phyloP scores from a whole-genome alignment of 805 yeast species.

The Yamadazyma tumulicola region DNA sequence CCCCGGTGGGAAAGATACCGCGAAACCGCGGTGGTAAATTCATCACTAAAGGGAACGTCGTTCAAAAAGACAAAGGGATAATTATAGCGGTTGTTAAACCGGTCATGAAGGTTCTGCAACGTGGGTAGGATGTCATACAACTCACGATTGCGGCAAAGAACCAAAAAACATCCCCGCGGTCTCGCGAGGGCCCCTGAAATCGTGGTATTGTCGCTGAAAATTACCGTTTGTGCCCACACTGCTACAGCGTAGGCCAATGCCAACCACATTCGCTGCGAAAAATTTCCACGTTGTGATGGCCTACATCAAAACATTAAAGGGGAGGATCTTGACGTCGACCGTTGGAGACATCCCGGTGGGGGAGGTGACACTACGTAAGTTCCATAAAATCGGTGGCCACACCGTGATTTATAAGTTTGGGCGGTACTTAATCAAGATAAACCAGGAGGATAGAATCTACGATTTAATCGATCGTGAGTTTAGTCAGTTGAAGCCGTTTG shows the following conservation, averaged over 20 bases:
- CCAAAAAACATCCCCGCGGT: slow-evolving; percentile 45
- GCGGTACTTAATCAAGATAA: slow-evolving; percentile 90
- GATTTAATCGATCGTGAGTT: slow-evolving; percentile 76
- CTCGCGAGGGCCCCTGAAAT: too few relatives aligned
- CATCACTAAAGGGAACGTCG: slow-evolving; percentile 58
- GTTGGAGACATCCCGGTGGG: slow-evolving; percentile 2
- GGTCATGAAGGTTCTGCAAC: slow-evolving; percentile 58
- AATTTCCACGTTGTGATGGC: slow-evolving; percentile 4
- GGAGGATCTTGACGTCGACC: neutral
- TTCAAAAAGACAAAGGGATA: slow-evolving; percentile 82
- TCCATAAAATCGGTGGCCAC: slow-evolving; percentile 88
- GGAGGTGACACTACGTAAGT: slow-evolving; percentile 1
- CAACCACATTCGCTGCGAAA: too few relatives aligned
- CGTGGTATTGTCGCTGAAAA: too few relatives aligned
- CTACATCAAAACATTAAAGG: slow-evolving; percentile 3
- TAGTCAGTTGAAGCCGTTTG: slow-evolving; percentile 70
- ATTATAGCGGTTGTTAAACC: slow-evolving; percentile 59
- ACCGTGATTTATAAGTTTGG: slow-evolving; percentile 94
- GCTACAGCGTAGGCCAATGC: too few relatives aligned
- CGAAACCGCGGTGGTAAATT: slow-evolving; percentile 48
- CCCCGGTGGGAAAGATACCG: slow-evolving; percentile 48
- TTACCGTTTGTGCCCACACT: too few relatives aligned
- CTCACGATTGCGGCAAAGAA: slow-evolving; percentile 68
- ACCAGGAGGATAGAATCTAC: slow-evolving; percentile 88
- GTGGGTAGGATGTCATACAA: slow-evolving; percentile 54